Percentiles rank a stretch among this genome's conserved stretches.
Conservation (phyloP, 495 filamentous ascomycete genomes). For the Aspergillus hancockii region DNA sequence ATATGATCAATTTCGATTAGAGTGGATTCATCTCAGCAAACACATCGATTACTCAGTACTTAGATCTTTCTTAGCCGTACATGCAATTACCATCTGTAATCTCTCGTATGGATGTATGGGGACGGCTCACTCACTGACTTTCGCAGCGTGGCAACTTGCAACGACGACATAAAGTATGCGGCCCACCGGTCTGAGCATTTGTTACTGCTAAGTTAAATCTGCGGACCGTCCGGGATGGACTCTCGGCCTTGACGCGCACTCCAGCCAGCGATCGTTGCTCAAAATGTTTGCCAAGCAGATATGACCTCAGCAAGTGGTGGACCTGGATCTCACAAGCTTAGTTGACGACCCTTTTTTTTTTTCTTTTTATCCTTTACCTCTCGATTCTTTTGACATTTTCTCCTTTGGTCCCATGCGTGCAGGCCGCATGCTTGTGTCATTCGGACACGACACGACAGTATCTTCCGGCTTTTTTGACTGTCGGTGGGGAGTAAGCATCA, state of each 20-base stretch:
- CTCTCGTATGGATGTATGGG: not conserved
- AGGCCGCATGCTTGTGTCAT: not conserved
- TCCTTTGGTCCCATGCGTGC: not conserved
- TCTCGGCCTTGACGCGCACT: slow-evolving; percentile 19
- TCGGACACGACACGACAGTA: slow-evolving; percentile 1
- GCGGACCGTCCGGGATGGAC: slow-evolving; percentile 3
- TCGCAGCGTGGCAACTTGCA: not conserved
- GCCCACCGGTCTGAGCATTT: not conserved
- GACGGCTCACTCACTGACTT: not conserved
- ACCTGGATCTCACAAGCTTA: not conserved
- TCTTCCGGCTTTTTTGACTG: not conserved
- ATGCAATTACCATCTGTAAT: not conserved
- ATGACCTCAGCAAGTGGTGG: slow-evolving; percentile 12
- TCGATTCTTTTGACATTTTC: not conserved
- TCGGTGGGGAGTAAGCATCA: not conserved
- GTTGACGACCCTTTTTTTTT: not conserved
- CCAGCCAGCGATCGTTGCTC: slow-evolving; percentile 22
- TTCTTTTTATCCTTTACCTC: not conserved
- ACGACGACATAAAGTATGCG: not conserved
- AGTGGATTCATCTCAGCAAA: not conserved
- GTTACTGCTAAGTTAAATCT: slow-evolving; percentile 2
- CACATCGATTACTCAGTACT: no score
- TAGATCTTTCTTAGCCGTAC: no score
- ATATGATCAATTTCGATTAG: not conserved
- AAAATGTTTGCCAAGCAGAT: slow-evolving; percentile 1